phyloP scores from a whole-genome alignment of 1,139 yeast species.

The Saccharomyces hybrid region DNA sequence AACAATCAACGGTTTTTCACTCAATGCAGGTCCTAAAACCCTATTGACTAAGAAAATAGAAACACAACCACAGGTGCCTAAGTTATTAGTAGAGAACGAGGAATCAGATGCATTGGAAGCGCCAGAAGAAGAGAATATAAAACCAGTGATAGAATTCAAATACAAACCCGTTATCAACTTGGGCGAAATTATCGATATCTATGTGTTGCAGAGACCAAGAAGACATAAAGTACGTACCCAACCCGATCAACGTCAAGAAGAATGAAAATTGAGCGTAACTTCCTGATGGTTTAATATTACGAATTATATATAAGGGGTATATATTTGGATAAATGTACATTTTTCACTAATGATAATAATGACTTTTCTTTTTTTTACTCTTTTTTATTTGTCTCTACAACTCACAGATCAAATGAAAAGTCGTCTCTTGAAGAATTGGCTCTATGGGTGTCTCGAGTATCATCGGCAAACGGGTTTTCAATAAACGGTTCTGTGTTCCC shows the following conservation, averaged over 20 bases:
- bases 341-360: background rate
- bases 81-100: background rate
- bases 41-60: background rate
- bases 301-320: background rate
- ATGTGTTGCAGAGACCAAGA: slow-evolving; percentile 28
- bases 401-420: background rate
- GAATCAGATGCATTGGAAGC: background rate
- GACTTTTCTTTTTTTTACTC: background rate
- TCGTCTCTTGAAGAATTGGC: background rate
- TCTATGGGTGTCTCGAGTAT: background rate
- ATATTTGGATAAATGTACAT: background rate
- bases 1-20: background rate
- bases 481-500: slow-evolving; percentile 1
- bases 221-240: slow-evolving; percentile 11
- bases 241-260: background rate
- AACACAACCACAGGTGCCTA: slow-evolving; percentile 4
- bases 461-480: slow-evolving; percentile 10
- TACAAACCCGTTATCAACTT: slow-evolving; percentile 22
- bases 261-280: background rate
- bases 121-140: slow-evolving; percentile 11
- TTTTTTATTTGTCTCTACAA: background rate
- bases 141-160: slow-evolving; percentile 20
- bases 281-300: background rate
- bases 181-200: slow-evolving; percentile 25
- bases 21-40: slow-evolving; percentile 1